Evolutionary conservation across 768 basidiomycete genomes (phyloP), one percentile per base, ranked within the genome.

Genomic region (Polyporus arcularius): DNA sequence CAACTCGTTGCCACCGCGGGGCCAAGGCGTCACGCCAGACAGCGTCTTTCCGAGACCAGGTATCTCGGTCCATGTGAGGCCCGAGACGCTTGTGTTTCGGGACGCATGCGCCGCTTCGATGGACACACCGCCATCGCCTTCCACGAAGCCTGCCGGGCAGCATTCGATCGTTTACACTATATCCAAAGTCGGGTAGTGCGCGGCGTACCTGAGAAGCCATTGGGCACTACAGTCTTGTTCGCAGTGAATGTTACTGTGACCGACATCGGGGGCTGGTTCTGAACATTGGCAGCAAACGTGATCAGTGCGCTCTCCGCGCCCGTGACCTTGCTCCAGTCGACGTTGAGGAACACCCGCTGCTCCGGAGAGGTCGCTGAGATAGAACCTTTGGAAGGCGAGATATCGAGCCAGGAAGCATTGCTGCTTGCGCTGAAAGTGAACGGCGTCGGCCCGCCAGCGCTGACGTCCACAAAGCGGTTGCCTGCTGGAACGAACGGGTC

Each of bases 21-120:
- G 88, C 78, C 80, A 80, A 14, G 86, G 85, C 4, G 84, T 85
- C 30, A 91, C 76, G 10, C 79, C 88, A 28, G 84, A 86, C 1
- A 83, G 72, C 0, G 85, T 87, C 11, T 81, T 75, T 6, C 88
- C 87, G 54, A 86, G 82, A 1, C 83, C 82, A 2, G 83, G 83
- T 4, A 90, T 70, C 52, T 85, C 80, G 8, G 76, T 79, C 85
- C 87, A 89, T 6, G 79, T 71, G 50, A 86, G 78, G 6, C 80
- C 82, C 42, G 77, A 72, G 5, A 83, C 83, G 5, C 81, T 67
- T 2, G 74, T 75, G 68, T 78, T 80, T n/a, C 68, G 75, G 2
- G 79, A 73, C 0, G 81, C 75, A 68, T 89, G 87, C 2, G 79
- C 83, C 40, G 87, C 88, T 66, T 90, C 87, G 31, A 89, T 86